Base-by-base conservation (phyloP, 345 rosid species). In the Heritiera fomes region DNA sequence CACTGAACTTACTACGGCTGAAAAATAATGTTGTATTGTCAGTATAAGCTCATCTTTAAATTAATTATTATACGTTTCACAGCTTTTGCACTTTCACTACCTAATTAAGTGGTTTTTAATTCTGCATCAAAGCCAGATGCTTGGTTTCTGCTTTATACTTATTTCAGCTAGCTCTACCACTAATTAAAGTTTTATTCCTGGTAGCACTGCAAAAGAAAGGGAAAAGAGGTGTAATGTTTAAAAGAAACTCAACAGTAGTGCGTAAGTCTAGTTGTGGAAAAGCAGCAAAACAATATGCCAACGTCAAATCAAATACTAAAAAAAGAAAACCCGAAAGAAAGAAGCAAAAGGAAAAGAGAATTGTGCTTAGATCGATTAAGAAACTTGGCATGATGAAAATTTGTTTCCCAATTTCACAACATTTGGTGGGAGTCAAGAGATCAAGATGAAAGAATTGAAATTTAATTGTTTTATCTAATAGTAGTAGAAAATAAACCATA, bases 161-260 rank as follows among this genome's bases (percentile, higher is more conserved):
- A 32, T 34, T 14, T 75, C 58, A 34, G 38, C 38, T 34, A 14
- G 52, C 62, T 15, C 79, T 23, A 63, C 5, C 75, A 30, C 62
- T 47, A 63, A 53, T 34, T 18, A 67, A 56, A 55, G 1, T 49
- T 58, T 14, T 60, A 80, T 80, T 60, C 76, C 64, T 28, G 8
- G 40, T 15, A 62, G 79, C 83, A 75, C 79, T 60, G 13, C 28
- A 56, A 69, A 70, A 41, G 14, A 41, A 66, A 11, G 10, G 45
- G n/a, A 6, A 5, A 30, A 23, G 38, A 67, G 53, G 30, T 34
- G 34, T 5, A 38, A 28, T 52, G 47, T 17, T 8, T 18, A 34
- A 52, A 55, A 47, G 46, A 18, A 32, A 18, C 47, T 43, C 5
- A 63, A 20, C 7, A 38, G 13, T 11, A 49, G 5, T 52, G 64